A percentile compares a stretch with the other conserved stretches of the same genome.
phyloP scores from a whole-genome alignment of 2,329 filamentous ascomycete genomes.

The Alternaria viburni region DNA sequence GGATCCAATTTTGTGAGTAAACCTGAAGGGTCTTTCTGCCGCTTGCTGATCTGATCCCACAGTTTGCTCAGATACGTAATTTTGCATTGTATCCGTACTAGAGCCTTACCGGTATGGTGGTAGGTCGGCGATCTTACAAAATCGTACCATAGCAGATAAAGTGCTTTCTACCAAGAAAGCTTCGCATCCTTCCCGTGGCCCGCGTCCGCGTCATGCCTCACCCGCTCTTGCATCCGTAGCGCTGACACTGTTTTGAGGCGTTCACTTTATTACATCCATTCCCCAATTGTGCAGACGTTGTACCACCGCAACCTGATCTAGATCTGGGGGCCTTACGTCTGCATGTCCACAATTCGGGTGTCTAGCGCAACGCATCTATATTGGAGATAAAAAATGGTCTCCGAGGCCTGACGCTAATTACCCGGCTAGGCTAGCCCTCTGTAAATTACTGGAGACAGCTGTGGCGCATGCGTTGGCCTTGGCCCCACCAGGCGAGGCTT shows the following conservation, averaged over 20 bases:
- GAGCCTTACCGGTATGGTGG: background rate
- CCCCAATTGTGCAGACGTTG: background rate
- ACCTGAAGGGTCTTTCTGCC: background rate
- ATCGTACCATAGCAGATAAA: background rate
- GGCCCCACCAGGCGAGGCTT: background rate
- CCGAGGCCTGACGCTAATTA: background rate
- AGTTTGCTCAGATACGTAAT: background rate
- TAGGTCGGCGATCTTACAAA: background rate
- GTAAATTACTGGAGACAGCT: background rate
- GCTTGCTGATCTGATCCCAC: background rate
- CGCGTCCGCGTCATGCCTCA: background rate
- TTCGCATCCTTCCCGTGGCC: background rate
- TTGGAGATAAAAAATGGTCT: background rate
- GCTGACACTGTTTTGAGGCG: background rate
- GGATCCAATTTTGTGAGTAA: background rate
- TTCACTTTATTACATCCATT: background rate
- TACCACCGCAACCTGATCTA: background rate
- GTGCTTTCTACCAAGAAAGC: background rate
- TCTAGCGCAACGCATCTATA: background rate
- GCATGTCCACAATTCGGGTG: background rate
- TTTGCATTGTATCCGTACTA: background rate
- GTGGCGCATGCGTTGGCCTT: background rate
- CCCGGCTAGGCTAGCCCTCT: background rate
- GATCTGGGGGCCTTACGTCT: background rate
- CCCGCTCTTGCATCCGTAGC: background rate